Base-by-base conservation (phyloP, 2,329 filamentous ascomycete species). In the Hypomyces perniciosus region DNA sequence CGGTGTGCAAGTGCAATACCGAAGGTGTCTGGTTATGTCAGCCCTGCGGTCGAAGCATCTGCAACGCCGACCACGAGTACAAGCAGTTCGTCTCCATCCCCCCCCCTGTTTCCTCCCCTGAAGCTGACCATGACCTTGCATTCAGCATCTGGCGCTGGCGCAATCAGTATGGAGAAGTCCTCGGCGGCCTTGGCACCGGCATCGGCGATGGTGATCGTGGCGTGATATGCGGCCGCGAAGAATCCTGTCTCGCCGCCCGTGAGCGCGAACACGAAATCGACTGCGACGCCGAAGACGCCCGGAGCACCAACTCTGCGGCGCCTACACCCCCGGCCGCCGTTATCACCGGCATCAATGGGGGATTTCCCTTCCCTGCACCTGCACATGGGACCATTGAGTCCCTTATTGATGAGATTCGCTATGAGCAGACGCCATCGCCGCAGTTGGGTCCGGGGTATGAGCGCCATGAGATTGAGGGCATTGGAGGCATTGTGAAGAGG, bases 191-290 rank as follows among this genome's bases (percentile, higher is more conserved):
- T 0, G 90, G 90, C 27, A 91, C 88, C 0, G 91, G 91, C 5
- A 89, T 95, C 30, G 90, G 90, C 40, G 89, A 95, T 59, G 90
- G 90, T 31, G 85, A 90, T 61, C 85, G 92, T 59, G 91, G 90
- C 30, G 90, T 96, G 10, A 84, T 89, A 56, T 97, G 91, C 64
- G 91, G 90, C 0, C 82, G 89, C n/a, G 85, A 84, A 38, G 72
- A 73, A n/a, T 67, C 75, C 34, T 97, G 91, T 68, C 78, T 90
- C n/a, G 86, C 83, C 1, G 85, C 86, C 5, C 78, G 83, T 53
- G 83, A 88, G 58, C 84, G 88, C 31, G 88, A 93, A 66, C 83
- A 92, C 48, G 90, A 96, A 64, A 85, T 86, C 4, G 90, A 93
- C 63, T 92, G 88, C 63, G 87, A 91, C 63, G 85, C 85, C n/a